These are phyloP conservation scores for Mycena vulgaris DNA, from an alignment of 768 basidiomycete species.

Conservation along the genomic window DNA sequence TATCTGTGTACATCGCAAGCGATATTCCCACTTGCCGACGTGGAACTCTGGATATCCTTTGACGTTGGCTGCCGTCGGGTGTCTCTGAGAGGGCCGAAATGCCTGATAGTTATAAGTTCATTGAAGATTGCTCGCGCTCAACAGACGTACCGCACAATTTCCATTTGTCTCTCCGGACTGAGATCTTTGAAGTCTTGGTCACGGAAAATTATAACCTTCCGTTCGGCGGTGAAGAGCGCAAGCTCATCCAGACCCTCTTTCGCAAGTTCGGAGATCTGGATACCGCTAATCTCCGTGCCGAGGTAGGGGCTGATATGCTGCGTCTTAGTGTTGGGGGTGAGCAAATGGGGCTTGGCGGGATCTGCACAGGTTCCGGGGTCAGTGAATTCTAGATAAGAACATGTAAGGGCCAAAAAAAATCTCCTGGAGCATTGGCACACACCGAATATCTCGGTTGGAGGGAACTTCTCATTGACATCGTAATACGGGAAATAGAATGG, in stretches of 20 bases:
- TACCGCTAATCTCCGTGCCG: slow-evolving; percentile 65
- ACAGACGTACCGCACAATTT: slow-evolving; percentile 62
- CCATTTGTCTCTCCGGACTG: slow-evolving; percentile 66
- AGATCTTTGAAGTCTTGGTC: slow-evolving; percentile 76
- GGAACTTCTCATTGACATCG: slow-evolving; percentile 65
- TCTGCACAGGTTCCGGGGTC: slow-evolving; percentile 66
- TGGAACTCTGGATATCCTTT: slow-evolving; percentile 73
- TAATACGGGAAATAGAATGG: slow-evolving; percentile 66
- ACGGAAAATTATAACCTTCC: slow-evolving; percentile 71
- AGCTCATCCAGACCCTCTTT: slow-evolving; percentile 69
- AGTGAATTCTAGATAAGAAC: slow-evolving; percentile 37
- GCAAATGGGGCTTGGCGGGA: slow-evolving; percentile 66
- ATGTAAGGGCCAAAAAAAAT: not conserved
- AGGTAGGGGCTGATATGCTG: slow-evolving; percentile 65
- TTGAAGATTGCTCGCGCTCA: no score
- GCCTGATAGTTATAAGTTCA: slow-evolving; percentile 48
- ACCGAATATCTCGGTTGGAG: slow-evolving; percentile 65
- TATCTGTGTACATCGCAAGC: not conserved
- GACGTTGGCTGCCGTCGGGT: slow-evolving; percentile 66
- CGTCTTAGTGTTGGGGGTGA: slow-evolving; percentile 55
- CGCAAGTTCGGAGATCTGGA: slow-evolving; percentile 68
- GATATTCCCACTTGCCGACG: slow-evolving; percentile 56
- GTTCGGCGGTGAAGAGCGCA: slow-evolving; percentile 65
- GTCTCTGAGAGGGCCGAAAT: slow-evolving; percentile 62
- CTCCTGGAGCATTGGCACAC: slow-evolving; percentile 26